Evolutionary conservation across 148 eudicot genomes (phyloP).

Genomic region (Fallopia convolvulus): DNA sequence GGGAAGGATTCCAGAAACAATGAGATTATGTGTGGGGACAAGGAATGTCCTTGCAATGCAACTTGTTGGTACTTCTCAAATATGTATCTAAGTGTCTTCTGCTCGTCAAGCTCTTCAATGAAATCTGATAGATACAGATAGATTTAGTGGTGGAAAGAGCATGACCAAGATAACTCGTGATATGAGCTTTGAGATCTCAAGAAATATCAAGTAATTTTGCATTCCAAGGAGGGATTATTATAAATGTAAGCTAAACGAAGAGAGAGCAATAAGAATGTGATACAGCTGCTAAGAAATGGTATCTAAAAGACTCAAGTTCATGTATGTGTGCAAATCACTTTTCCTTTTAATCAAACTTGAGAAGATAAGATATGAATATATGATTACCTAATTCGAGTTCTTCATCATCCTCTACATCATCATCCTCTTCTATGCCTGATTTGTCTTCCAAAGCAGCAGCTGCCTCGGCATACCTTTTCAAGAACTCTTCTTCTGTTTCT

Average conservation of each 20-base stretch:
- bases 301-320: neutral
- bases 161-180: neutral
- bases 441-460: conserved; percentile 63
- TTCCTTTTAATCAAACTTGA: neutral
- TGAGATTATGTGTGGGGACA: conserved; percentile 40
- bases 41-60: conserved; percentile 28
- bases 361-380: conserved; percentile 21
- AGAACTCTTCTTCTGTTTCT: conserved; percentile 79
- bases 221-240: neutral
- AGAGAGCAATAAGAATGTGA: neutral
- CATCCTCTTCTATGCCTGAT: conserved; percentile 48
- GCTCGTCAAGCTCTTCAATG: conserved; percentile 46
- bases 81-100: conserved; percentile 28
- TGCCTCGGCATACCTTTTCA: conserved; percentile 69
- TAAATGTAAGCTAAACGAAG: neutral
- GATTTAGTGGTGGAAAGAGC: neutral
- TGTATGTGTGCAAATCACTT: neutral
- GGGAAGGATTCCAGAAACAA: conserved; percentile 42
- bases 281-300: neutral
- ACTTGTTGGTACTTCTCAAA: conserved; percentile 39
- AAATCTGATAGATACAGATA: conserved; percentile 26
- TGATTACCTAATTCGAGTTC: conserved; percentile 59
- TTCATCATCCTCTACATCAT: conserved; percentile 49
- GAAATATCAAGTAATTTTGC: neutral
- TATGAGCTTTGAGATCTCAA: neutral